Percentiles rank a stretch among this genome's conserved stretches.
phyloP scores from a whole-genome alignment of 768 basidiomycete genomes.

The Pleurotus tuoliensis region DNA sequence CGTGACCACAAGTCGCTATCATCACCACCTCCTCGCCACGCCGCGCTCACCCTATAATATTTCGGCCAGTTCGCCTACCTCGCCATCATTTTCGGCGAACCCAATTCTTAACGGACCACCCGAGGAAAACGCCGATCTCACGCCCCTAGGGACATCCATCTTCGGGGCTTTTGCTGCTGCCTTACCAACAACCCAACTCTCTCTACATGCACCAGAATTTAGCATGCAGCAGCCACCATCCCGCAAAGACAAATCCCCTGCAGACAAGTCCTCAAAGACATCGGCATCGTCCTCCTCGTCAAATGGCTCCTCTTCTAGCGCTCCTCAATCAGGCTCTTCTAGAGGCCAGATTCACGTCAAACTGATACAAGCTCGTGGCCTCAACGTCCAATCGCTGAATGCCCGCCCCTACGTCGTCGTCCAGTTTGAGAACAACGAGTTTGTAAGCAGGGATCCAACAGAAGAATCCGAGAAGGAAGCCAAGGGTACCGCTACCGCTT shows the following conservation, averaged over 20 bases:
- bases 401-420: slow-evolving; percentile 92
- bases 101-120: slow-evolving; percentile 31
- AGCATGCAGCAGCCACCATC: slow-evolving; percentile 66
- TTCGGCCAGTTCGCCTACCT: slow-evolving; percentile 14
- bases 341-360: slow-evolving; percentile 91
- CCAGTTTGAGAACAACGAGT: slow-evolving; percentile 99
- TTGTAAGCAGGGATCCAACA: slow-evolving; percentile 87
- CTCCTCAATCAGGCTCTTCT: slow-evolving; percentile 33
- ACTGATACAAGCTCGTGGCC: slow-evolving; percentile 84
- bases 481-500: slow-evolving; percentile 71
- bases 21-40: slow-evolving; percentile 34
- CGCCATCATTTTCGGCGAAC: slow-evolving; percentile 22
- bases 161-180: slow-evolving; percentile 49
- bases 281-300: slow-evolving; percentile 36
- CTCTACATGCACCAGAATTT: slow-evolving; percentile 84
- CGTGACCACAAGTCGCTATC: slow-evolving; percentile 17
- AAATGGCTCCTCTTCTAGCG: slow-evolving; percentile 23
- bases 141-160: slow-evolving; percentile 38
- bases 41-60: slow-evolving; percentile 10
- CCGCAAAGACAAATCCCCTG: slow-evolving; percentile 23
- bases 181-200: slow-evolving; percentile 54
- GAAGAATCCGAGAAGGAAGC: slow-evolving; percentile 85
- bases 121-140: slow-evolving; percentile 44
- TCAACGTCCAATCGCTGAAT: slow-evolving; percentile 63
- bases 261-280: slow-evolving; percentile 32